Evolutionary conservation across 768 basidiomycete species (phyloP), one percentile per base, ranked within the genome.

Genomic region (Trametes punicea): DNA sequence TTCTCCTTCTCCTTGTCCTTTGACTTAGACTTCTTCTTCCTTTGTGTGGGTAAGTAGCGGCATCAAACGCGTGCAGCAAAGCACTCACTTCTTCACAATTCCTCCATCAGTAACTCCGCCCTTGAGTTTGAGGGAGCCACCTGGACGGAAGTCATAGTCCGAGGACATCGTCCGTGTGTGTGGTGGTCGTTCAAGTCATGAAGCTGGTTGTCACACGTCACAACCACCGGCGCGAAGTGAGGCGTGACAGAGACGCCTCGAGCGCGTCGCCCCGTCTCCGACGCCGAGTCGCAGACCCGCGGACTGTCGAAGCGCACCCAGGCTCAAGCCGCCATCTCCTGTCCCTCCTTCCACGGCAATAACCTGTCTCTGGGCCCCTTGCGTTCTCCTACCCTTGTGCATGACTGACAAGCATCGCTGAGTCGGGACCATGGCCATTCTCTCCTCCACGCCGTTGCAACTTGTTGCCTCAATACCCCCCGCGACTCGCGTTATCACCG

Each of bases 81-180:
- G 25, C 2, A 70, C 83, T 61, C 62, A 91, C 92, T 93, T 93
- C 72, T 93, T 93, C 42, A 85, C 83, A 54, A 88, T 79, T 3
- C 89, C 88, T 54, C 88, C 90, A 62, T 89, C 90, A 25, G 77
- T 76, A 30, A 87, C 85, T 31, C 81, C 84, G n/a, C 88, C 83
- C 75, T 93, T 95, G 67, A 95, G 80, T 71, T 93, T 95, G 69
- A 95, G 87, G 62, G 90, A 85, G 68, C 93, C 92, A 45, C 90
- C 88, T 52, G 90, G 85, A 69, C 85, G 84, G 72, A 88, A 77
- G 74, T 88, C 83, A 72, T 95, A 94, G 71, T 89, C 90, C 49
- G 58, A 60, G 55, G 87, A 84, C 88, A 92, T 92, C 73, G 63
- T 53, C 58, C 60, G 40, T 25, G 44, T 27, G 54, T 48, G 57